A percentile compares a stretch with the other conserved stretches of the same genome.
These are phyloP conservation scores for Posidonia australis DNA, from an alignment of 106 monocot genomes.

Conservation along the genomic window DNA sequence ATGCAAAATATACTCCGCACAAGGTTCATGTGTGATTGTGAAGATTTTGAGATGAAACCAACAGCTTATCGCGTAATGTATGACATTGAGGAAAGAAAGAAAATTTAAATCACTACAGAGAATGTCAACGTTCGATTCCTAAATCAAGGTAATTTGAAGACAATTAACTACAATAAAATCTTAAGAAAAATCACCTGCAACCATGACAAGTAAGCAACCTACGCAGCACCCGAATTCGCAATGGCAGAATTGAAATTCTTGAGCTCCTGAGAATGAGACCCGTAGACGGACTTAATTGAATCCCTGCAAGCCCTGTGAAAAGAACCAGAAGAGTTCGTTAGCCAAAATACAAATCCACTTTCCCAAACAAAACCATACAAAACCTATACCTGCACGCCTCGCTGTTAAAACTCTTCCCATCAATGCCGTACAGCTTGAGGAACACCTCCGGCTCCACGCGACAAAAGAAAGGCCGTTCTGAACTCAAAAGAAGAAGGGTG, in stretches of 20 bases:
- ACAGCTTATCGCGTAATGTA: no score
- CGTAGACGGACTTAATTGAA: conserved; percentile 43
- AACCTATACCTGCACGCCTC: conserved; percentile 47
- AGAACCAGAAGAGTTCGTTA: neutral
- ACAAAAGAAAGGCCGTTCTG: conserved; percentile 49
- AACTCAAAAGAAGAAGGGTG: neutral
- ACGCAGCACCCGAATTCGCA: neutral
- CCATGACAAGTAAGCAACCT: no score
- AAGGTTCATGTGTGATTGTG: no score
- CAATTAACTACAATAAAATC: no score
- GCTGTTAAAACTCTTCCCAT: conserved; percentile 32
- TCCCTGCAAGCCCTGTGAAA: conserved; percentile 34
- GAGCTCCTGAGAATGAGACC: conserved; percentile 32
- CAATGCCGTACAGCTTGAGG: conserved; percentile 33
- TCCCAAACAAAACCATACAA: neutral
- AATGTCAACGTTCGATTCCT: no score
- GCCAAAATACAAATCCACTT: neutral
- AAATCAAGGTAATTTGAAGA: no score
- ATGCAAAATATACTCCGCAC: no score
- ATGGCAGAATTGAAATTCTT: conserved; percentile 33
- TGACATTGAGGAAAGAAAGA: no score
- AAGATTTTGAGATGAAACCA: no score
- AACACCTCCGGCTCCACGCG: conserved; percentile 55
- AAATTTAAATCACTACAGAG: no score
- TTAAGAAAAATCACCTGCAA: no score